Base-by-base conservation (phyloP, 495 filamentous ascomycete species). In the Hyphodiscus hymeniophilus region DNA sequence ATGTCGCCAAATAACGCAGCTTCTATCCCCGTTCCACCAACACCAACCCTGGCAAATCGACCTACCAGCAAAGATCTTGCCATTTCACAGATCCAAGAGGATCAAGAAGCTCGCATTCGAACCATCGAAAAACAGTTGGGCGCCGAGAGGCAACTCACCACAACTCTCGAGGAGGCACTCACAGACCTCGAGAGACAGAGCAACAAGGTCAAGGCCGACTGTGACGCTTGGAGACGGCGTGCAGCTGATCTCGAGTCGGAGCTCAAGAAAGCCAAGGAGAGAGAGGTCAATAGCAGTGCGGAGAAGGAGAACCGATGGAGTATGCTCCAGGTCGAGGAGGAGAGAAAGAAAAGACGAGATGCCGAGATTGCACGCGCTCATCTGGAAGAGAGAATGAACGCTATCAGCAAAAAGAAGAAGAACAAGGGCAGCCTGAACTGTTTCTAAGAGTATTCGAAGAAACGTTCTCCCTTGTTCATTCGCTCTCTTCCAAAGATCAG, bases 361-460 rank as follows among this genome's bases (percentile, higher is more conserved):
- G 89, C 94, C 21, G 92, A 98, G 67, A 77, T 81, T 57, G 94
- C 94, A 31, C 70, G 85, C 44, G 85, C 49, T 15, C 83, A 94
- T 58, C 75, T 97, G 3, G 92, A 98, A 66, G 87, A 94, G 70
- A 75, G 89, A 11, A 96, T 98, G 91, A 82, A 85, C 49, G 84
- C 80, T n/a, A 81, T 94, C 60, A 84, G 81, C 64, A 89, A 89
- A 69, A 95, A 90, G 73, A 95, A 95, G 80, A 88, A 87, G 74
- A 92, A 92, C 78, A 92, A 92, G 80, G 84, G 87, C 60, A 87
- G 84, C 24, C 80, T 98, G 58, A 96, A 95, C 69, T 98, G 92
- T 73, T 98, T 98, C 69, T 98, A 84, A 47, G 16, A 28, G 23
- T 8, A 17, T 32, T 44, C 20, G 4, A 10, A 10, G 26, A 28